Percentiles rank a stretch among this genome's conserved stretches.
Evolutionary conservation across 495 filamentous ascomycete species (phyloP).

Genomic region (Hypomontagnella submonticulosa): DNA sequence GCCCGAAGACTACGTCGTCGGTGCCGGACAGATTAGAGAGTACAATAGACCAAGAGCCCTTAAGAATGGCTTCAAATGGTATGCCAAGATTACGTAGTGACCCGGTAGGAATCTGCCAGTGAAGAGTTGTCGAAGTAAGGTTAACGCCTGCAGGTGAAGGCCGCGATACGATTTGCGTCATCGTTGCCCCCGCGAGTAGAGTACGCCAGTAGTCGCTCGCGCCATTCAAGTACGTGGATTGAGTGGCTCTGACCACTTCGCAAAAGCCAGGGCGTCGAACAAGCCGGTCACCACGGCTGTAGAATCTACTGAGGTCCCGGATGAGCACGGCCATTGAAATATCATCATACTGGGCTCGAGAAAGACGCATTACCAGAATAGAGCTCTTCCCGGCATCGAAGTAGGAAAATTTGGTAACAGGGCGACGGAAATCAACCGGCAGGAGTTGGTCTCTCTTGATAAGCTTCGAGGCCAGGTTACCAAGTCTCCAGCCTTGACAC

Average conservation of each 20-base stretch:
- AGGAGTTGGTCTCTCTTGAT: slow-evolving; percentile 55
- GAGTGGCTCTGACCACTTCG: slow-evolving; percentile 54
- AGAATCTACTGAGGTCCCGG: slow-evolving; percentile 57
- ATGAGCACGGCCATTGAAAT: slow-evolving; percentile 54
- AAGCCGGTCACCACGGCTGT: slow-evolving; percentile 49
- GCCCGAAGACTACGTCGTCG: slow-evolving; percentile 61
- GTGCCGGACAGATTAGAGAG: slow-evolving; percentile 51
- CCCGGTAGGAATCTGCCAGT: slow-evolving; percentile 50
- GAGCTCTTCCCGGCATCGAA: slow-evolving; percentile 60
- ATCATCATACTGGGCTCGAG: slow-evolving; percentile 60
- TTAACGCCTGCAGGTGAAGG: slow-evolving; percentile 51
- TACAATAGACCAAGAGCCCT: slow-evolving; percentile 58
- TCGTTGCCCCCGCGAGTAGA: slow-evolving; percentile 53
- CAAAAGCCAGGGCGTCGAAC: slow-evolving; percentile 54
- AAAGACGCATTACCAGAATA: slow-evolving; percentile 55
- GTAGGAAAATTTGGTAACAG: slow-evolving; percentile 60
- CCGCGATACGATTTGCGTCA: slow-evolving; percentile 58
- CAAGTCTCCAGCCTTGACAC: slow-evolving; percentile 56
- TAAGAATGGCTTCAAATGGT: slow-evolving; percentile 57
- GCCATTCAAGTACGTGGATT: slow-evolving; percentile 48
- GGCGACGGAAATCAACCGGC: slow-evolving; percentile 52
- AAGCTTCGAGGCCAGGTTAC: slow-evolving; percentile 50
- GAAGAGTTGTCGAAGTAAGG: slow-evolving; percentile 49
- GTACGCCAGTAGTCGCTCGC: slow-evolving; percentile 56
- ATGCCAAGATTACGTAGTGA: slow-evolving; percentile 47